Evolutionary conservation across 257 asterid genomes (phyloP).

Genomic region (Nicotiana attenuata): DNA sequence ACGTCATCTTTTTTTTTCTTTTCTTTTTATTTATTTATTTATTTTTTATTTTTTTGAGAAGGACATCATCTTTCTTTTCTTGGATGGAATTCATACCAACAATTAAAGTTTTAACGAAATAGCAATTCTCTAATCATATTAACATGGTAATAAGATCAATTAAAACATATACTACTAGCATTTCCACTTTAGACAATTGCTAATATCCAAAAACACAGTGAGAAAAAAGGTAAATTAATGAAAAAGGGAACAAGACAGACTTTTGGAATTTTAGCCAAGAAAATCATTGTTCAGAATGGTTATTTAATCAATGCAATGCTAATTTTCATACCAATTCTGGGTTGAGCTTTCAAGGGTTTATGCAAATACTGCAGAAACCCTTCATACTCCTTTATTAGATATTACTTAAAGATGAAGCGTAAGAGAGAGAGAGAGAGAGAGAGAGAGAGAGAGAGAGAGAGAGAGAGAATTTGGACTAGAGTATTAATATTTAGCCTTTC

Average conservation of each 20-base stretch:
- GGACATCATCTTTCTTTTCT: neutral
- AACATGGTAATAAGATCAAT: neutral
- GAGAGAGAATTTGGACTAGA: too few relatives aligned
- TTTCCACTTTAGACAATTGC: neutral
- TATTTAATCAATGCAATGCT: neutral
- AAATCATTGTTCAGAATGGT: neutral
- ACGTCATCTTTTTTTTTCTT: neutral
- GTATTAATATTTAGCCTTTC: too few relatives aligned
- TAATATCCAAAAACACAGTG: neutral
- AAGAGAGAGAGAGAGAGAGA: neutral
- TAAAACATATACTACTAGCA: neutral
- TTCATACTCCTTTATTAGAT: neutral
- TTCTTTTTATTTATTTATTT: too few relatives aligned
- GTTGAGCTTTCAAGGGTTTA: neutral
- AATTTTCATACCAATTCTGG: neutral
- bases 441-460: neutral
- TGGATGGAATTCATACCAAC: neutral
- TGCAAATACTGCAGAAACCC: neutral
- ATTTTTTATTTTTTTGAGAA: too few relatives aligned
- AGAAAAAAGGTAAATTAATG: neutral
- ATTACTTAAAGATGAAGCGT: neutral
- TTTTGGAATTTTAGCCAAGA: neutral
- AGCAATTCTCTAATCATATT: neutral
- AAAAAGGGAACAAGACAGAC: neutral
- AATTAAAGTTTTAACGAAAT: neutral